Base-by-base conservation (phyloP, 1,284 basidiomycete genomes). In the Puccinia horiana region DNA sequence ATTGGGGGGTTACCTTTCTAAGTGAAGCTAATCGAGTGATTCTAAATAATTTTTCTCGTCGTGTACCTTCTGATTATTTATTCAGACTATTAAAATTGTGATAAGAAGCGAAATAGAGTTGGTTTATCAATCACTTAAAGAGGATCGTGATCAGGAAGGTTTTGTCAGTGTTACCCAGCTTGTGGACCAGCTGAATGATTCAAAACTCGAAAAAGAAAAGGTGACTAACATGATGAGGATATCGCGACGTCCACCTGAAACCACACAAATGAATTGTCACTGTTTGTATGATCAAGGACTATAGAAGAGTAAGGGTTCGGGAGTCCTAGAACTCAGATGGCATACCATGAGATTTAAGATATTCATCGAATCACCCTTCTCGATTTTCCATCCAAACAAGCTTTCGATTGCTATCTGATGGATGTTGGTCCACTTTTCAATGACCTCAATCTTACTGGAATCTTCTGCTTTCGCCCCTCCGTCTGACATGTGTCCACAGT, bases 321-420 rank as follows among this genome's bases (percentile, higher is more conserved):
- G 42, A 44, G n/a, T 44, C 42, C 6, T 16, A 44, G 56, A 58
- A 9, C 5, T 58, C 23, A 58, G 8, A n/a, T 4, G 40, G 23
- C 69, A 47, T 47, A 70, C 69, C 69, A 70, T 70, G 47, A 29
- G 20, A 70, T 49, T 42, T 49, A 70, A 49, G 69, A 70, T 70
- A 32, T 49, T 49, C 42, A 70, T n/a, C 23, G 42, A 29, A 47
- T 70, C 47, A 29, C 23, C 11, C 18, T 47, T 70, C 1, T 44
- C 23, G 18, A 49, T 70, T 49, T 70, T 49, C 69, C 69, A 70
- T n/a, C 42, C 47, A n/a, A 70, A 70, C 44, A 69, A 42, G 42
- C 69, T 47, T 70, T 70, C 42, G 47, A 70, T 47, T 1, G 69
- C 69, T n/a, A 70, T 47, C 29, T 70, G 69, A 44, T 29, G 47